Conservation (phyloP, 352 stramenopile genomes). For the Globisporangium takayamanum region DNA sequence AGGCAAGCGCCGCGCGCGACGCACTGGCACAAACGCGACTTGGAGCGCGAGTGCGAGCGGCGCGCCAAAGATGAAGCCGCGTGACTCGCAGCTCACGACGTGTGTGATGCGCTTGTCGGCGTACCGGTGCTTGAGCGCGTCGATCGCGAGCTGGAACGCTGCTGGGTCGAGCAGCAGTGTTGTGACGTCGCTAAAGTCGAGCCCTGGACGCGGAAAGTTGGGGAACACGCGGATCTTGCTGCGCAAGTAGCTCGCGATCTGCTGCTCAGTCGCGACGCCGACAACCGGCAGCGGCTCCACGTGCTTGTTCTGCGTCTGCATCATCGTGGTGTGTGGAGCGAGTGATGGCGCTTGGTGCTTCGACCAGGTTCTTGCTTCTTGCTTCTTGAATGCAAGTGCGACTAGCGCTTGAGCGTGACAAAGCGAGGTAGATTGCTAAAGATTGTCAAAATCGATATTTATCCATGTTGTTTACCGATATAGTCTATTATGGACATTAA, state of each 20-base stretch:
- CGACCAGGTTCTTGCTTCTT: background rate
- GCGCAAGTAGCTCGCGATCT: conserved; percentile 55
- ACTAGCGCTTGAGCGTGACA: too few relatives aligned
- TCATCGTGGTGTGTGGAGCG: background rate
- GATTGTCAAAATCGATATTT: too few relatives aligned
- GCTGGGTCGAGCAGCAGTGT: conserved; percentile 61
- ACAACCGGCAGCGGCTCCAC: conserved; percentile 1
- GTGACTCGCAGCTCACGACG: conserved; percentile 73
- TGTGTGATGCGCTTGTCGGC: conserved; percentile 54
- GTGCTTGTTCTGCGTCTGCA: background rate
- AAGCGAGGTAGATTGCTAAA: too few relatives aligned
- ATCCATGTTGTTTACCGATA: too few relatives aligned
- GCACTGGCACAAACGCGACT: conserved; percentile 66
- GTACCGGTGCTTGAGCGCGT: conserved; percentile 64
- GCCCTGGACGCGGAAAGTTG: conserved; percentile 48
- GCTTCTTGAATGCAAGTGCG: background rate
- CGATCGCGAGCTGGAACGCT: conserved; percentile 69
- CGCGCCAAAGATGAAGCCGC: conserved; percentile 78
- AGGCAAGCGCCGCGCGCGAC: conserved; percentile 49
- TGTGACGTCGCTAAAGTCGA: conserved; percentile 69
- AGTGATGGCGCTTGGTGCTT: background rate
- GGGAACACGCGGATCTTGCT: conserved; percentile 60
- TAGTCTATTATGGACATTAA: too few relatives aligned
- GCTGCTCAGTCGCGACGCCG: conserved; percentile 41
- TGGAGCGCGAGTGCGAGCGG: conserved; percentile 63